These are phyloP conservation scores for Aquilaria sinensis DNA, from an alignment of 345 rosid genomes.

Conservation along the genomic window DNA sequence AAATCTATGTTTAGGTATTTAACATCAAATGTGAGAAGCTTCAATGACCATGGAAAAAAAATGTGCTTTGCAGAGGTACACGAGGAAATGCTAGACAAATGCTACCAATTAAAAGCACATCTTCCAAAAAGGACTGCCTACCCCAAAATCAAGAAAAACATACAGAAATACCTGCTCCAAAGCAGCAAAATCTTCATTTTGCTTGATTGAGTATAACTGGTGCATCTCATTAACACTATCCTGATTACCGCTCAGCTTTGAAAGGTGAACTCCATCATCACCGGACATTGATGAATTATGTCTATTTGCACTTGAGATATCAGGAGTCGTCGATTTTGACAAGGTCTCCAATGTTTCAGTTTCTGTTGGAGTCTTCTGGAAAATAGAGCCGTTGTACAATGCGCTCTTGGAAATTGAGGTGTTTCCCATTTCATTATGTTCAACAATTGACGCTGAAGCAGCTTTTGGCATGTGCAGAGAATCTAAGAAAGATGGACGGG, in stretches of 20 bases:
- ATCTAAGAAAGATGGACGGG: conserved; percentile 90
- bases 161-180: conserved; percentile 73
- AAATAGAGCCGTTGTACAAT: conserved; percentile 30
- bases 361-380: conserved; percentile 25
- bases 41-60: too few relatives aligned
- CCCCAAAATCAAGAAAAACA: neutral
- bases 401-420: conserved; percentile 26
- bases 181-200: conserved; percentile 81
- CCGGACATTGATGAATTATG: conserved; percentile 27
- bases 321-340: conserved; percentile 20
- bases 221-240: conserved; percentile 26
- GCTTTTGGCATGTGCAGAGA: conserved; percentile 58
- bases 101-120: too few relatives aligned
- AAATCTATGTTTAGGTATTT: too few relatives aligned
- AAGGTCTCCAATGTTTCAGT: conserved; percentile 30
- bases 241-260: conserved; percentile 22
- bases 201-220: conserved; percentile 47
- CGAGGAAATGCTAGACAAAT: too few relatives aligned
- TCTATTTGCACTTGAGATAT: conserved; percentile 27
- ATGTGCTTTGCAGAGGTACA: too few relatives aligned
- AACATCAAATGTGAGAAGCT: too few relatives aligned
- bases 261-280: conserved; percentile 27
- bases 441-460: conserved; percentile 38
- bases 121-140: neutral
- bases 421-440: conserved; percentile 29